A percentile compares a stretch with the other conserved stretches of the same genome.
Conservation (phyloP, 176 grass and related monocot genomes). For the Carex kokanica region DNA sequence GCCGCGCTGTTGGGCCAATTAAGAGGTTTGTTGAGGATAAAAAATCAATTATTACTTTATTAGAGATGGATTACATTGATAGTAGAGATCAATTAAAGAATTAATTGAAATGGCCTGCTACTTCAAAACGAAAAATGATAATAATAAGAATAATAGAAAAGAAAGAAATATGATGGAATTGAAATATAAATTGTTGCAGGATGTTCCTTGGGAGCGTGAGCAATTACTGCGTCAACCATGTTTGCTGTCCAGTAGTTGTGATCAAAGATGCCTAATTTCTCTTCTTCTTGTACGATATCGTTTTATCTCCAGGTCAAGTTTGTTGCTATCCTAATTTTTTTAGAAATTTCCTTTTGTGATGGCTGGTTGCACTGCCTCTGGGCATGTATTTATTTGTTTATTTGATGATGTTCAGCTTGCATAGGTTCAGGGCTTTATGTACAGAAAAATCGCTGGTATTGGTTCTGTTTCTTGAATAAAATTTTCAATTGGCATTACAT, state of each 20-base stretch:
- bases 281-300: not conserved
- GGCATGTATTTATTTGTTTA: not conserved
- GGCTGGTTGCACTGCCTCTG: not conserved
- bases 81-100: not conserved
- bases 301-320: slow-evolving; percentile 1
- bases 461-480: slow-evolving; percentile 2
- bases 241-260: slow-evolving; percentile 21
- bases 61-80: too few species aligned
- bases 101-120: not conserved
- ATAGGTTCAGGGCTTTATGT: slow-evolving; percentile 6
- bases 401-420: slow-evolving; percentile 15
- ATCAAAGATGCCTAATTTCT: slow-evolving; percentile 14
- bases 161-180: not conserved
- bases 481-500: not conserved
- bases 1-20: slow-evolving; percentile 67
- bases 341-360: slow-evolving; percentile 13
- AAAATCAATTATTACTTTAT: too few species aligned
- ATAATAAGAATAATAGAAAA: not conserved
- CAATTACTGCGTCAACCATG: slow-evolving; percentile 31
- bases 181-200: slow-evolving; percentile 5
- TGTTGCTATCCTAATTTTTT: slow-evolving; percentile 7
- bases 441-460: slow-evolving; percentile 4
- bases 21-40: slow-evolving; percentile 44
- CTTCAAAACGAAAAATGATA: not conserved
- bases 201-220: slow-evolving; percentile 33